phyloP scores from a whole-genome alignment of 108 stramenopile genomes.

The Conticribra guillardii region DNA sequence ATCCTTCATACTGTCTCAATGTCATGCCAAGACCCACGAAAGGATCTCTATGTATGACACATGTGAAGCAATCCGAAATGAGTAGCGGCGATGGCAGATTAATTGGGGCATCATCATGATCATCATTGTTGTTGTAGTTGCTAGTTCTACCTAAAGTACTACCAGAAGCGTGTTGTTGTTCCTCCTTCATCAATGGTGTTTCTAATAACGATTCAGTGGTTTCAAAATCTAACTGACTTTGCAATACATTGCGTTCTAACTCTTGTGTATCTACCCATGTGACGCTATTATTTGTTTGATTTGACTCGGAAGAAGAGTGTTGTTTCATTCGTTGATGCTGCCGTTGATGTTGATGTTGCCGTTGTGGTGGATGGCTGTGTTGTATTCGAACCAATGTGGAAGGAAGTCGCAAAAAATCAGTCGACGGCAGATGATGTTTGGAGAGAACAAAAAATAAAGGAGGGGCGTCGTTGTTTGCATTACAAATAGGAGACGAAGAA shows the following conservation, averaged over 20 bases:
- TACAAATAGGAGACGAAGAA: no score
- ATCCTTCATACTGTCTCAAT: conserved; percentile 53
- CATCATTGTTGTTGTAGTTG: no score
- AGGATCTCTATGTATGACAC: conserved; percentile 51
- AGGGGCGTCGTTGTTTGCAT: no score
- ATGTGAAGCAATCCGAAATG: conserved; percentile 18
- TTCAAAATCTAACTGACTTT: conserved; percentile 28
- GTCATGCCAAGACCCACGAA: conserved; percentile 74
- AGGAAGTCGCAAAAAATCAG: conserved; percentile 38
- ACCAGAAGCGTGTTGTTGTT: no score
- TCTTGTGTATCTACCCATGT: conserved; percentile 23
- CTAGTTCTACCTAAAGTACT: no score
- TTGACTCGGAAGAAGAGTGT: no score
- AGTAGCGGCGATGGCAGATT: conserved; percentile 11
- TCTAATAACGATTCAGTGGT: background rate
- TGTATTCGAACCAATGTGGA: conserved; percentile 22
- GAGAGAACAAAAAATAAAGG: background rate
- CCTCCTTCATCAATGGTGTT: conserved; percentile 16
- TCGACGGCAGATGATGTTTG: background rate
- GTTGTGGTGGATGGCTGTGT: background rate
- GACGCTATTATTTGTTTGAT: no score
- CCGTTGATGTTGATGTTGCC: background rate
- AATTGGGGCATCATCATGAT: no score
- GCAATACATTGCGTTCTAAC: conserved; percentile 19
- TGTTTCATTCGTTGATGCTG: no score